These are phyloP conservation scores for Helicostylum pulchrum DNA, from an alignment of 192 early-diverging fungal genomes.

Conservation along the genomic window DNA sequence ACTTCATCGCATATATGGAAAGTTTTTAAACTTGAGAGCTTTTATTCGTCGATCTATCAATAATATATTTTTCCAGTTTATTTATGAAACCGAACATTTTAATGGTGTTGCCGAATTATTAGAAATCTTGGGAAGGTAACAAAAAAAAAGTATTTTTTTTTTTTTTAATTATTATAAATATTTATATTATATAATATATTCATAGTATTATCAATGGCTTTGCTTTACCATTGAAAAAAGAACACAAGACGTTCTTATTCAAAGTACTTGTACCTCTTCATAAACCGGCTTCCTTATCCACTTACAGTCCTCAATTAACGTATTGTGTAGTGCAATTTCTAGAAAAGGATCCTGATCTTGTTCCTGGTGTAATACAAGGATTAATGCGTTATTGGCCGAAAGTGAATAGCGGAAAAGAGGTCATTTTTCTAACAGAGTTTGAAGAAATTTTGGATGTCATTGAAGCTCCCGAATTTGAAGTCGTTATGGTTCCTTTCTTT, in stretches of 20 bases:
- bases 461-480: constrained; percentile 90
- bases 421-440: constrained; percentile 98
- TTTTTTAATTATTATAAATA: background rate
- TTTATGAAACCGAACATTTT: constrained; percentile 95
- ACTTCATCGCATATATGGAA: constrained; percentile 97
- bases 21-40: constrained; percentile 95
- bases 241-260: constrained; percentile 95
- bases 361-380: constrained; percentile 82
- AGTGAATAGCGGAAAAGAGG: constrained; percentile 98
- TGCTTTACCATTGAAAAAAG: constrained; percentile 96
- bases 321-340: constrained; percentile 99
- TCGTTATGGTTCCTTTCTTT: constrained; percentile 89
- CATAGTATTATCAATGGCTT: constrained; percentile 99
- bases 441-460: constrained; percentile 97
- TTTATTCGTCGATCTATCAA: constrained; percentile 98
- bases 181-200: constrained; percentile 16
- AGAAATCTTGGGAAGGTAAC: constrained; percentile 96
- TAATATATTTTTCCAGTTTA: constrained; percentile 97
- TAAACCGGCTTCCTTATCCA: constrained; percentile 88
- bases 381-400: constrained; percentile 97
- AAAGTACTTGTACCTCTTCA: constrained; percentile 94
- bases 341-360: constrained; percentile 94
- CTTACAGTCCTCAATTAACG: constrained; percentile 96
- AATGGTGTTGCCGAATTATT: constrained; percentile 98
- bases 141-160: constrained; percentile 1